These are phyloP conservation scores for Telfairia occidentalis DNA, from an alignment of 331 rosid species.

Conservation along the genomic window DNA sequence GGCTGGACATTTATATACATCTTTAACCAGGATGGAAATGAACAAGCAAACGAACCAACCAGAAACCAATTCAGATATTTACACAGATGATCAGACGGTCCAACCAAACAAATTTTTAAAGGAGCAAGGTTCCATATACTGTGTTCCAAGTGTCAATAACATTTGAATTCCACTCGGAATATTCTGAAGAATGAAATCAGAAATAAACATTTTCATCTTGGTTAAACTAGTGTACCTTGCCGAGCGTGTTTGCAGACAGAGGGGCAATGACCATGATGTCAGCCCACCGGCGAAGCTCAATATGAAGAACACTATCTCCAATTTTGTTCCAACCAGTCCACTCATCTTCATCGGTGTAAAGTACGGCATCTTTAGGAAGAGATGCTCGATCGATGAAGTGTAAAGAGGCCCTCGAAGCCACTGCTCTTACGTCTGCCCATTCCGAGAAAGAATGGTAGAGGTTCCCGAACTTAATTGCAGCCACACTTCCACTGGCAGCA, in stretches of 20 bases:
- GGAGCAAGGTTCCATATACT: neutral
- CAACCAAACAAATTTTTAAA: neutral
- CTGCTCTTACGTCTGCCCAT: conserved; percentile 77
- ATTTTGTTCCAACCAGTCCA: conserved; percentile 61
- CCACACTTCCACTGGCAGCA: conserved; percentile 76
- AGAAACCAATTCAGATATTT: neutral
- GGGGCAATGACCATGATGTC: conserved; percentile 89
- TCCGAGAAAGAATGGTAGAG: conserved; percentile 45
- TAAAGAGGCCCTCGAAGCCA: conserved; percentile 48
- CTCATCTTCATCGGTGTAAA: conserved; percentile 54
- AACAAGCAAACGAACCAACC: neutral
- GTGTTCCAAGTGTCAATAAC: neutral
- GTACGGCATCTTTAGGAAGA: conserved; percentile 32
- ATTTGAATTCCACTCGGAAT: neutral
- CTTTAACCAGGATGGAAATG: neutral
- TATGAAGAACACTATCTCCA: conserved; percentile 63
- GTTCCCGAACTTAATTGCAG: conserved; percentile 51
- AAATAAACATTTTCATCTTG: neutral
- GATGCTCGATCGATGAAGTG: conserved; percentile 44
- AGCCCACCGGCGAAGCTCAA: conserved; percentile 80
- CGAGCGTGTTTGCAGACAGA: conserved; percentile 76
- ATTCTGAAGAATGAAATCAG: neutral
- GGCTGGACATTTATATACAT: neutral
- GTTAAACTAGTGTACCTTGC: conserved; percentile 45
- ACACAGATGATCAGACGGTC: neutral